Evolutionary conservation across 176 grass and related monocot species (phyloP).

Genomic region (Guadua angustifolia): DNA sequence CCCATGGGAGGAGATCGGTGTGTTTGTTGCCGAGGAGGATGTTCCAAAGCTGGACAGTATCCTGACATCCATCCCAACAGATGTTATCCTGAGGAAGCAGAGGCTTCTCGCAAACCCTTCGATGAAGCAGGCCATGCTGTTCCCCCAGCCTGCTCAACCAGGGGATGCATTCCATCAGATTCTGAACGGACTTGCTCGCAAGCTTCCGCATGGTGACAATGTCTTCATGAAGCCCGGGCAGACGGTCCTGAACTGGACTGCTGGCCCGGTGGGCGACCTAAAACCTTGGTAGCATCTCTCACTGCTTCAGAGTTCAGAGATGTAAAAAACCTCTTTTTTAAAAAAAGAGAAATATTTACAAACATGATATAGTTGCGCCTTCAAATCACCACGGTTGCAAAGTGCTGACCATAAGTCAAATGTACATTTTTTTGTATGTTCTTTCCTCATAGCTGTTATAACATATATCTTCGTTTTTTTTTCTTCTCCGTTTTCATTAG

Average conservation of each 20-base stretch:
- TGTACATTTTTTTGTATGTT: slow-evolving; percentile 73
- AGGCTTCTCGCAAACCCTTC: slow-evolving; percentile 84
- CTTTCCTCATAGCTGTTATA: slow-evolving; percentile 50
- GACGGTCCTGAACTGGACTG: slow-evolving; percentile 86
- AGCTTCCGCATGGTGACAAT: slow-evolving; percentile 68
- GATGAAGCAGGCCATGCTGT: slow-evolving; percentile 92
- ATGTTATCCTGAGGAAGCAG: slow-evolving; percentile 91
- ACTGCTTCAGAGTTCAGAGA: slow-evolving; percentile 1
- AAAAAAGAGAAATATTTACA: neutral
- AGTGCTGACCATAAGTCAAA: slow-evolving; percentile 64
- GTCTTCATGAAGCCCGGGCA: slow-evolving; percentile 77
- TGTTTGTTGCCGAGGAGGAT: slow-evolving; percentile 81
- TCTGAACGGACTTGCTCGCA: slow-evolving; percentile 78
- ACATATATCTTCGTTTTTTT: slow-evolving; percentile 41
- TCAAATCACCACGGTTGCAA: slow-evolving; percentile 43
- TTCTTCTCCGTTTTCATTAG: slow-evolving; percentile 22
- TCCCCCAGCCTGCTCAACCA: slow-evolving; percentile 75
- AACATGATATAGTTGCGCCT: slow-evolving; percentile 45
- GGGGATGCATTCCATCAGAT: slow-evolving; percentile 97
- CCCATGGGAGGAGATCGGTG: slow-evolving; percentile 89
- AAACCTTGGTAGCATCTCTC: slow-evolving; percentile 77
- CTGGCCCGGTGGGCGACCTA: slow-evolving; percentile 64
- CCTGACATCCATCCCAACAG: slow-evolving; percentile 77
- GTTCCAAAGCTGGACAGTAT: slow-evolving; percentile 87
- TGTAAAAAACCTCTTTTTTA: slow-evolving; percentile 34